Evolutionary conservation across 1,139 yeast species (phyloP).

Genomic region (Hemisphaericaspora xylofermentans): DNA sequence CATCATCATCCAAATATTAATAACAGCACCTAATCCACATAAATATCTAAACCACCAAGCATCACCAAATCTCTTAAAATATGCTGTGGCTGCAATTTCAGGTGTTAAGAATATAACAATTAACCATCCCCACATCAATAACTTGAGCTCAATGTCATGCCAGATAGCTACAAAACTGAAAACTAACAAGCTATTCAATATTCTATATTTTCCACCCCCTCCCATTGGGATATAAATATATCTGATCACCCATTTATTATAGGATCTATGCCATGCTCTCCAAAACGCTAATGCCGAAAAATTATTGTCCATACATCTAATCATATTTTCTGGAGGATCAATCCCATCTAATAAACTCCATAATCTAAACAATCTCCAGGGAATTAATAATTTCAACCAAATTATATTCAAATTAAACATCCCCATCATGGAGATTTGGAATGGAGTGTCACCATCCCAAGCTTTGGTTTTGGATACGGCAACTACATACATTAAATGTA

Average conservation of each 20-base stretch:
- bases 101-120: slow-evolving; percentile 87
- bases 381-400: slow-evolving; percentile 89
- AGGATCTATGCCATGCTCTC: slow-evolving; percentile 99
- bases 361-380: slow-evolving; percentile 92
- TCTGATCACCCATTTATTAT: slow-evolving; percentile 83
- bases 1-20: slow-evolving; percentile 98
- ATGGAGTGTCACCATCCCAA: slow-evolving; percentile 88
- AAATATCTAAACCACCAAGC: slow-evolving; percentile 75
- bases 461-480: slow-evolving; percentile 89
- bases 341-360: slow-evolving; percentile 92
- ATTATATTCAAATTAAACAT: slow-evolving; percentile 84
- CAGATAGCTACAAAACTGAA: slow-evolving; percentile 96
- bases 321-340: slow-evolving; percentile 98
- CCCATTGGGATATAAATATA: slow-evolving; percentile 80
- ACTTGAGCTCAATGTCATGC: slow-evolving; percentile 91
- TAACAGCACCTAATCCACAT: slow-evolving; percentile 85
- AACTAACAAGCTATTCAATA: slow-evolving; percentile 79
- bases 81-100: slow-evolving; percentile 65
- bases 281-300: slow-evolving; percentile 91
- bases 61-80: slow-evolving; percentile 40
- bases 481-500: slow-evolving; percentile 89
- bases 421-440: slow-evolving; percentile 93
- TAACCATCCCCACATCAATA: slow-evolving; percentile 95
- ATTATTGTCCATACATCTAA: slow-evolving; percentile 92
- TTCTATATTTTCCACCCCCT: slow-evolving; percentile 73